Percentiles rank a stretch among this genome's conserved stretches.
Conservation (phyloP, 1,284 basidiomycete genomes). For the Pisolithus thermaeus region DNA sequence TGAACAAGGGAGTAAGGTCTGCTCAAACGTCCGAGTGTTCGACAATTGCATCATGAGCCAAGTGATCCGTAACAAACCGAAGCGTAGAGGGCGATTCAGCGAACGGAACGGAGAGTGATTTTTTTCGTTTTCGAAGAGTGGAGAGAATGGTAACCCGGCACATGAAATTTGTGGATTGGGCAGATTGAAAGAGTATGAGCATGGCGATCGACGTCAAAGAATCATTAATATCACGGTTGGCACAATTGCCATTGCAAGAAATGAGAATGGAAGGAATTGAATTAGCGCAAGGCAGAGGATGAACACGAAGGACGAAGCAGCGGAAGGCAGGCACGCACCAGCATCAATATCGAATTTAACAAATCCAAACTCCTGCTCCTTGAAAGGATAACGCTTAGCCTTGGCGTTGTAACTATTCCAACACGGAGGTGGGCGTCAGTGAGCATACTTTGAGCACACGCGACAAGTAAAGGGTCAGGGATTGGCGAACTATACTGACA, state of each 20-base stretch:
- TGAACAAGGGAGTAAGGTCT: conserved; percentile 80
- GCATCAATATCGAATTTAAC: conserved; percentile 74
- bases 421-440: no score
- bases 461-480: no score
- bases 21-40: not conserved
- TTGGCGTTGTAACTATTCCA: conserved; percentile 46
- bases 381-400: conserved; percentile 47
- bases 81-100: no score
- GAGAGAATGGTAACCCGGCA: no score
- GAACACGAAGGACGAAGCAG: not conserved
- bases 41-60: not conserved
- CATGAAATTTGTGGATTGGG: no score
- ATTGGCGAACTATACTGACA: conserved; percentile 40
- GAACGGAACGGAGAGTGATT: no score
- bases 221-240: no score
- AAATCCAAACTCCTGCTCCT: conserved; percentile 67
- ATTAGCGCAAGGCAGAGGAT: not conserved
- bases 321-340: conserved; percentile 44
- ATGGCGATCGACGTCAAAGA: no score
- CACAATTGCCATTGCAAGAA: not conserved
- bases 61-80: no score
- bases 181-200: no score
- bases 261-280: not conserved
- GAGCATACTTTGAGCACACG: no score
- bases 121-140: no score